phyloP scores from a whole-genome alignment of 148 eudicot species.

The Oxyria digyna region DNA sequence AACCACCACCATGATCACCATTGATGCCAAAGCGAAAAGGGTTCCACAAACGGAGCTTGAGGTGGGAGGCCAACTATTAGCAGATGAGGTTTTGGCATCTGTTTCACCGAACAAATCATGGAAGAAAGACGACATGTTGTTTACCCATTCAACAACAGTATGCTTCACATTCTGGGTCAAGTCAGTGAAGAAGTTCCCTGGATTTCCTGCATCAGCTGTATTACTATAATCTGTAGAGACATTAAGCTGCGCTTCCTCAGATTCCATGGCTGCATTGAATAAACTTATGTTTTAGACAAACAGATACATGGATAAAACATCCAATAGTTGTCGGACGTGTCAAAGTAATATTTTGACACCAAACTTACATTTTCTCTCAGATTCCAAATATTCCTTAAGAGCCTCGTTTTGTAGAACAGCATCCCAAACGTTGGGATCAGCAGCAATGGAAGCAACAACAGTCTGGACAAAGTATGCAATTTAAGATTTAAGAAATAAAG shows the following conservation, averaged over 20 bases:
- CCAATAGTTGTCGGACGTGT: background rate
- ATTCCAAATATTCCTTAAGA: constrained; percentile 32
- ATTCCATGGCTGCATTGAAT: constrained; percentile 13
- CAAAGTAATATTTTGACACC: background rate
- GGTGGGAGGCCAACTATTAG: constrained; percentile 1
- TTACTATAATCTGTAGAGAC: background rate
- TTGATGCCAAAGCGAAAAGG: constrained; percentile 55
- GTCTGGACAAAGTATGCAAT: constrained; percentile 22
- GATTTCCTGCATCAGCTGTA: constrained; percentile 10
- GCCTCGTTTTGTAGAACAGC: constrained; percentile 62
- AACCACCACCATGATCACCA: constrained; percentile 19
- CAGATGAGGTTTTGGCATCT: constrained; percentile 5
- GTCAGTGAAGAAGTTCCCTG: constrained; percentile 19
- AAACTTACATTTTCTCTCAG: constrained; percentile 38
- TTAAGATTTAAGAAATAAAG: background rate
- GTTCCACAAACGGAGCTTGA: constrained; percentile 28
- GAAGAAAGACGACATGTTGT: constrained; percentile 39
- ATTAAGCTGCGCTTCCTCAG: constrained; percentile 11
- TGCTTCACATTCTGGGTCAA: constrained; percentile 31
- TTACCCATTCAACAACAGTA: constrained; percentile 41
- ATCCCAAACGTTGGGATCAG: constrained; percentile 76
- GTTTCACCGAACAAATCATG: constrained; percentile 29
- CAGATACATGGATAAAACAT: background rate
- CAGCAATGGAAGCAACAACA: constrained; percentile 89
- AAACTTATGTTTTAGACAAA: background rate